These are phyloP conservation scores for Teunomyces aglyptinius DNA, from an alignment of 805 yeast genomes.

Conservation along the genomic window DNA sequence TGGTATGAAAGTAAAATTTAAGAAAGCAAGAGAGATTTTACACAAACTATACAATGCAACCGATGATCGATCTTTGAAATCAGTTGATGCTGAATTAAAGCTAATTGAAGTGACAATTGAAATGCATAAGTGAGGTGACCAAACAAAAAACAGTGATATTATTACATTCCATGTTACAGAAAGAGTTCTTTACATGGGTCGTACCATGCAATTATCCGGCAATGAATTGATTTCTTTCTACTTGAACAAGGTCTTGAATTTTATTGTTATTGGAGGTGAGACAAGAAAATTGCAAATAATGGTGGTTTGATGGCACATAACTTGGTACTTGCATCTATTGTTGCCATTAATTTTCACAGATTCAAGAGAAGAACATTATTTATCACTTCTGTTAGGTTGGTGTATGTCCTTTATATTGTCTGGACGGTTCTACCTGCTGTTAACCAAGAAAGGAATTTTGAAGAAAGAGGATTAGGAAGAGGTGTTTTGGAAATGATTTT, in stretches of 20 bases:
- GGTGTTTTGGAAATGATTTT: constrained; percentile 54
- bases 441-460: constrained; percentile 34
- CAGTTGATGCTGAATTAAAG: constrained; percentile 7
- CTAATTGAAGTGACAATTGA: constrained; percentile 6
- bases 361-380: constrained; percentile 37
- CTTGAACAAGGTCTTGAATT: constrained; percentile 45
- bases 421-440: constrained; percentile 47
- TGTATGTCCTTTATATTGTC: constrained; percentile 37
- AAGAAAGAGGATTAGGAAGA: constrained; percentile 31
- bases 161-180: constrained; percentile 19
- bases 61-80: constrained; percentile 16
- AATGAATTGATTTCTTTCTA: constrained; percentile 52
- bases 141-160: constrained; percentile 1
- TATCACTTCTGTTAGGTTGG: constrained; percentile 29
- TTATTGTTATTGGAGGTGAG: constrained; percentile 50
- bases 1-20: constrained; percentile 21
- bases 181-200: constrained; percentile 27
- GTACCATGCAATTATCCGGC: constrained; percentile 47
- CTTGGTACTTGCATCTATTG: constrained; percentile 27
- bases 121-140: not conserved
- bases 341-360: constrained; percentile 14
- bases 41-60: constrained; percentile 36
- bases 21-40: constrained; percentile 30
- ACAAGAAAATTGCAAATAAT: constrained; percentile 46
- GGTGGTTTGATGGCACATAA: constrained; percentile 50